Evolutionary conservation across 2,329 filamentous ascomycete species (phyloP), one percentile per base, ranked within the genome.

Genomic region (Colletotrichum tanaceti): DNA sequence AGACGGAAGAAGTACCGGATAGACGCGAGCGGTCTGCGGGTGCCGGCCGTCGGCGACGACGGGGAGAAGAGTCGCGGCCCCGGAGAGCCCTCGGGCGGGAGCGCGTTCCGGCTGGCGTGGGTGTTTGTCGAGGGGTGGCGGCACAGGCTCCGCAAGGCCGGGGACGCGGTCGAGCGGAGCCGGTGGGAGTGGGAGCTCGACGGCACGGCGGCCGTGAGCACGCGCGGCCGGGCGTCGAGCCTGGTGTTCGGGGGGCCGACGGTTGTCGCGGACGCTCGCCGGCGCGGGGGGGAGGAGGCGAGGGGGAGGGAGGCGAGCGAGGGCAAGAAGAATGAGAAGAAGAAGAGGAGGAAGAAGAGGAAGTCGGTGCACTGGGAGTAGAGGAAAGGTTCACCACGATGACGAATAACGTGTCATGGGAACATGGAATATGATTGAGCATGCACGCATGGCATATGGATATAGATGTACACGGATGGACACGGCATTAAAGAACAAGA

Each of bases 111-210:
- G 11, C 72, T 80, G 22, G 76, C 80, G 2, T 82, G 79, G 79
- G 65, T 79, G 44, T 80, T 75, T 63, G 76, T 76, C 2, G 75
- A 80, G 63, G 80, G 80, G 2, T 81, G 80, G 80, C 74, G 78
- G 22, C 74, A 74, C 44, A 73, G 75, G 58, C 65, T 81, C 32
- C 72, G 73, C 5, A 74, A 71, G 49, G 75, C 75, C 4, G 75
- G 76, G 2, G 77, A 80, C 53, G 55, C 76, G 10, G 72, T 81
- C 1, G 79, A 81, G 73, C 71, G 70, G 72, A 72, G 73, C 10
- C 71, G 78, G 24, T 76, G 77, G 76, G 75, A 77, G 65, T 77
- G 75, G 75, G 68, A 68, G 44, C 58, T 68, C n/a, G 66, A 50
- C 54, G 66, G 72, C 39, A 32, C 75, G 20, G 73, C 75, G 7